Evolutionary conservation across 345 rosid species (phyloP).

Genomic region (Mallotus nudiflorus): DNA sequence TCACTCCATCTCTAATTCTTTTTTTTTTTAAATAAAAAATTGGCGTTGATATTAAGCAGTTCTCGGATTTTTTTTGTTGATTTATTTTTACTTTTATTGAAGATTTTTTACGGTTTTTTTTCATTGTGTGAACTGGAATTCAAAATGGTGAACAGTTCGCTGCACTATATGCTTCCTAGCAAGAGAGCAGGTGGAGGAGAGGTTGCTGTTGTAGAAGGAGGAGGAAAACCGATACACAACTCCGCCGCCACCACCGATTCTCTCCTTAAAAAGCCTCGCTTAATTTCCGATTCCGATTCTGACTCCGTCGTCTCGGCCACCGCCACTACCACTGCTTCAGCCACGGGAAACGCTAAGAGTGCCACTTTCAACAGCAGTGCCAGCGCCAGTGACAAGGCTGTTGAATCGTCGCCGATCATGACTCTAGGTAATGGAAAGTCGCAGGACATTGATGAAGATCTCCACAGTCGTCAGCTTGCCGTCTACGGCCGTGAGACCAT

Average conservation of each 20-base stretch:
- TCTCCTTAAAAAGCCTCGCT: constrained; percentile 14
- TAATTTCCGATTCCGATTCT: constrained; percentile 13
- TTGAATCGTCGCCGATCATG: constrained; percentile 46
- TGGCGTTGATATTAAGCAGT: not conserved
- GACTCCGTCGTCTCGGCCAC: constrained; percentile 18
- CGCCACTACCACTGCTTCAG: constrained; percentile 7
- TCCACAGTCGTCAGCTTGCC: constrained; percentile 98
- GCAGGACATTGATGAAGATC: constrained; percentile 90
- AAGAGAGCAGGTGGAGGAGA: constrained; percentile 38
- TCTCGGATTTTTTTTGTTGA: not conserved
- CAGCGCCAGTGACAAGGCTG: constrained; percentile 17
- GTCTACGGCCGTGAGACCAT: constrained; percentile 98
- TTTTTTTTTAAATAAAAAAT: not conserved
- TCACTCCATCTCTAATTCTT: not conserved
- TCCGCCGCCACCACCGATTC: constrained; percentile 13
- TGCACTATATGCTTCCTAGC: constrained; percentile 43
- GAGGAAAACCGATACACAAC: constrained; percentile 4
- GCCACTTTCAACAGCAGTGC: constrained; percentile 18
- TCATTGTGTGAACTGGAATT: too few relatives aligned
- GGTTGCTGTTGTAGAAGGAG: constrained; percentile 25
- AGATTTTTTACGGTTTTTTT: too few relatives aligned
- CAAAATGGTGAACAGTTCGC: constrained; percentile 25
- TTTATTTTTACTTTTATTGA: not conserved
- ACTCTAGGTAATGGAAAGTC: constrained; percentile 68
- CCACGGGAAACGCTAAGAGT: constrained; percentile 25